These are phyloP conservation scores for Chenopodium album DNA, from an alignment of 148 eudicot species.

Conservation along the genomic window DNA sequence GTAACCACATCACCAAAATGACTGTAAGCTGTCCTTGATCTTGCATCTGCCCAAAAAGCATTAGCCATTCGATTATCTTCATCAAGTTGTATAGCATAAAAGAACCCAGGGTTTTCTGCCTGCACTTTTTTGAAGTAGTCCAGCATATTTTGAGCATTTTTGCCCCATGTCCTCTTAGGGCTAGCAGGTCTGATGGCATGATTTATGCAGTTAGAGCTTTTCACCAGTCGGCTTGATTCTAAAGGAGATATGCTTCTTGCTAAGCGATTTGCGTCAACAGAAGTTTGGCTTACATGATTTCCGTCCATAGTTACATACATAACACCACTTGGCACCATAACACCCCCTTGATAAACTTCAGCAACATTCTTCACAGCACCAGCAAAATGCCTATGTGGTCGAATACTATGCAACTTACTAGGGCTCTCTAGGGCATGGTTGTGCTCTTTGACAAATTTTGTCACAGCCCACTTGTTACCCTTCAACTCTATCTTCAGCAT, in stretches of 20 bases:
- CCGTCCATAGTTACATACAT: conserved; percentile 55
- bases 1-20: conserved; percentile 83
- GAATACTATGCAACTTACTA: conserved; percentile 48
- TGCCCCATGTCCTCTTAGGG: conserved; percentile 63
- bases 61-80: conserved; percentile 82
- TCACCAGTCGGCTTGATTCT: conserved; percentile 44
- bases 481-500: conserved; percentile 63
- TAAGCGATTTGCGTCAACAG: conserved; percentile 41
- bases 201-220: conserved; percentile 41
- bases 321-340: conserved; percentile 60
- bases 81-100: conserved; percentile 88
- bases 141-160: conserved; percentile 81
- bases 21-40: conserved; percentile 76
- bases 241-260: conserved; percentile 43
- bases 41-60: conserved; percentile 91
- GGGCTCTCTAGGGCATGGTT: conserved; percentile 47
- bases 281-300: conserved; percentile 39
- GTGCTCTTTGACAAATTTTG: conserved; percentile 75
- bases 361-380: conserved; percentile 41
- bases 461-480: conserved; percentile 63
- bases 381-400: conserved; percentile 57
- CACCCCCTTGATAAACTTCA: conserved; percentile 41
- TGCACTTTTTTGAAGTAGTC: conserved; percentile 93
- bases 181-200: conserved; percentile 37
- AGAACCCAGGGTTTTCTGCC: conserved; percentile 94